Evolutionary conservation across 768 basidiomycete genomes (phyloP).

Genomic region (Calocera cornea): DNA sequence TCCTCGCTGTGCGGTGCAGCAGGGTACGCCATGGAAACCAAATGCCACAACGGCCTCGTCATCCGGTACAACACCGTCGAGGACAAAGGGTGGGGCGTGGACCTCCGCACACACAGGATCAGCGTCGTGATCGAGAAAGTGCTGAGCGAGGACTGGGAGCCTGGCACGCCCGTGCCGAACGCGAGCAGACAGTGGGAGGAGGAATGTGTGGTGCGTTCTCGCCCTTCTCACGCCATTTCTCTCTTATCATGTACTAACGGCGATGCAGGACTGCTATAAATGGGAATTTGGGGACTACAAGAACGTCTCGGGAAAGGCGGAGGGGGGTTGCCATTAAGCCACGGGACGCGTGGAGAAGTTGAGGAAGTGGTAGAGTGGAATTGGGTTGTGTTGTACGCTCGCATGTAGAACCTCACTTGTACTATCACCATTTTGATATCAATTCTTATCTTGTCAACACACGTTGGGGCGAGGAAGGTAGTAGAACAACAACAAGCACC

Average conservation of each 20-base stretch:
- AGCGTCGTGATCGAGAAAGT: conserved; percentile 59
- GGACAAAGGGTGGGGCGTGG: conserved; percentile 68
- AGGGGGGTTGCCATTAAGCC: too few species aligned
- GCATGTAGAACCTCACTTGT: too few species aligned
- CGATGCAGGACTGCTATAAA: conserved; percentile 49
- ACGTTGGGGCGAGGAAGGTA: too few species aligned
- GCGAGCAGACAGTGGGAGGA: conserved; percentile 31
- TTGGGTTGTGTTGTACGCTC: too few species aligned
- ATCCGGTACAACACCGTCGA: conserved; percentile 77
- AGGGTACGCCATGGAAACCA: conserved; percentile 75
- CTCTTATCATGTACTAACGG: background rate
- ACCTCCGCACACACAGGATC: conserved; percentile 61
- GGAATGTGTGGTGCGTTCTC: conserved; percentile 43
- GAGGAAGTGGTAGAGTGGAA: too few species aligned
- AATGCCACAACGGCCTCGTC: conserved; percentile 77
- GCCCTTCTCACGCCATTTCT: background rate
- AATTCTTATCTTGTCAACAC: too few species aligned
- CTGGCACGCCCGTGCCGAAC: conserved; percentile 36
- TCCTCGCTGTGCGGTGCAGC: conserved; percentile 64
- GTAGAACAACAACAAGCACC: too few species aligned
- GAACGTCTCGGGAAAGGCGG: too few species aligned
- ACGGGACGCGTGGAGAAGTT: too few species aligned
- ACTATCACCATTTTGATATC: too few species aligned
- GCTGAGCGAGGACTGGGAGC: conserved; percentile 59
- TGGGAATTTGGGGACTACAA: conserved; percentile 39